Evolutionary conservation across 2,329 filamentous ascomycete genomes (phyloP).

Genomic region (Ploettnerulaceae sp.): DNA sequence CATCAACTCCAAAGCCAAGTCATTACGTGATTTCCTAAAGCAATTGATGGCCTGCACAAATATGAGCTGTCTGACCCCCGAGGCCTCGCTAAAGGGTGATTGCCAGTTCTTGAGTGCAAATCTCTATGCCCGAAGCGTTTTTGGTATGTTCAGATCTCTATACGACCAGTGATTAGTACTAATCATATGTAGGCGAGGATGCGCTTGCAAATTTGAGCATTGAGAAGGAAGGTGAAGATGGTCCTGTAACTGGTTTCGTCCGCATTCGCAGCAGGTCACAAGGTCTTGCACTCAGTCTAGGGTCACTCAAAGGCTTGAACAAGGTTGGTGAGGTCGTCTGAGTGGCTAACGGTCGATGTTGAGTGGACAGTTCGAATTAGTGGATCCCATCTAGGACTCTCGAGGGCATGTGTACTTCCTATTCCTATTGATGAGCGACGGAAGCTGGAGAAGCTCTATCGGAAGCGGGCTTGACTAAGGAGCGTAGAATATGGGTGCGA

Average conservation of each 20-base stretch:
- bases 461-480: constrained; percentile 15
- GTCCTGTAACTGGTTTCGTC: constrained; percentile 93
- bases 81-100: constrained; percentile 93
- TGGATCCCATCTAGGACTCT: background rate
- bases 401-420: constrained; percentile 14
- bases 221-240: constrained; percentile 93
- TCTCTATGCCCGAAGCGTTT: constrained; percentile 91
- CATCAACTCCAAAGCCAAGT: constrained; percentile 96
- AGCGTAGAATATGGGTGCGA: constrained; percentile 22
- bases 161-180: background rate
- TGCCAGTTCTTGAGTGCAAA: constrained; percentile 98
- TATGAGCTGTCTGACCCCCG: constrained; percentile 96
- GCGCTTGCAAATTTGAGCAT: constrained; percentile 95
- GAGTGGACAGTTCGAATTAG: constrained; percentile 2
- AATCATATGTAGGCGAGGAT: constrained; percentile 72
- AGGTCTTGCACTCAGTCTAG: constrained; percentile 87
- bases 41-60: constrained; percentile 97
- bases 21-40: constrained; percentile 83
- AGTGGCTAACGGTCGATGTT: constrained; percentile 8
- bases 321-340: constrained; percentile 52
- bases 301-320: constrained; percentile 90
- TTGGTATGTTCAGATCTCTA: constrained; percentile 64
- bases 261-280: constrained; percentile 96
- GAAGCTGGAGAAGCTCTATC: constrained; percentile 12
- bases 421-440: constrained; percentile 19